phyloP scores from a whole-genome alignment of 805 yeast genomes.

The Saturnispora bothae region DNA sequence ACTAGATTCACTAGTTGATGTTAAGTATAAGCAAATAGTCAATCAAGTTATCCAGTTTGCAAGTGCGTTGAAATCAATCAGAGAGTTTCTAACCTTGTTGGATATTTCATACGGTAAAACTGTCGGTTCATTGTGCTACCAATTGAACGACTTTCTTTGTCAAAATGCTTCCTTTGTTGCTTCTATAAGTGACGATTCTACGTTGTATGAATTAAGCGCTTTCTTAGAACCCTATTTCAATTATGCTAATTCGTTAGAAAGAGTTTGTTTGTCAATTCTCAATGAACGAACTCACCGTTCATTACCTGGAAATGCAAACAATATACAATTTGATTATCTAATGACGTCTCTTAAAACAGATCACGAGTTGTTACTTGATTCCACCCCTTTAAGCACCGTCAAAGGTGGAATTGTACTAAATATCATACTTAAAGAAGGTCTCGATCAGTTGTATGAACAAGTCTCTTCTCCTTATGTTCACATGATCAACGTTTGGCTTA shows the following conservation, averaged over 20 bases:
- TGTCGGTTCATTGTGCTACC: constrained; percentile 60
- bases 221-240: background rate
- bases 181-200: constrained; percentile 32
- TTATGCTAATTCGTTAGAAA: constrained; percentile 2
- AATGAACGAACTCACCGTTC: constrained; percentile 34
- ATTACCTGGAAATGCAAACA: constrained; percentile 21
- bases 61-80: constrained; percentile 47
- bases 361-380: constrained; percentile 38
- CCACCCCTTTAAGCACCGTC: constrained; percentile 40
- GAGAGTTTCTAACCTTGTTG: constrained; percentile 52
- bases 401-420: constrained; percentile 73
- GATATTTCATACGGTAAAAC: constrained; percentile 53
- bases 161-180: constrained; percentile 26
- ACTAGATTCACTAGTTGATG: constrained; percentile 61
- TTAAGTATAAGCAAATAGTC: constrained; percentile 61
- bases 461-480: constrained; percentile 53
- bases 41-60: constrained; percentile 53
- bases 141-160: constrained; percentile 37
- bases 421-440: constrained; percentile 48
- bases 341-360: constrained; percentile 31
- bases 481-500: constrained; percentile 74
- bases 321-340: constrained; percentile 24
- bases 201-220: constrained; percentile 25
- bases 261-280: constrained; percentile 20
- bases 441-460: constrained; percentile 42